These are phyloP conservation scores for Amylostereum chailletii DNA, from an alignment of 1,284 basidiomycete genomes.

Conservation along the genomic window DNA sequence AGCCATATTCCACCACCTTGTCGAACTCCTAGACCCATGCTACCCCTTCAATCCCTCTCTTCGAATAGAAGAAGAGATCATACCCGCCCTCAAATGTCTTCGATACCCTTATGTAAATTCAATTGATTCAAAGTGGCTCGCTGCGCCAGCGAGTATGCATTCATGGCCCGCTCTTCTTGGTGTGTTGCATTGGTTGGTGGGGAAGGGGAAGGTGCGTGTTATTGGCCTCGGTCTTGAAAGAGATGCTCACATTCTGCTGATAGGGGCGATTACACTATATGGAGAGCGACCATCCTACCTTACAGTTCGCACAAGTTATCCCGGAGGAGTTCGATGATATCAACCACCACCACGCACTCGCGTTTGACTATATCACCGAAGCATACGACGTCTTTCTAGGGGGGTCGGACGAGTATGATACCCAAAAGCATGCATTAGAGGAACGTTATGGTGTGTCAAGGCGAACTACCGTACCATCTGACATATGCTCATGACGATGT, in stretches of 20 bases:
- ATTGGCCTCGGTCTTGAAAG: not conserved
- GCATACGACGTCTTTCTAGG: conserved; percentile 70
- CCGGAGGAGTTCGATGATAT: conserved; percentile 68
- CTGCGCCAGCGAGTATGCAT: conserved; percentile 76
- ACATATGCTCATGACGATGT: not conserved
- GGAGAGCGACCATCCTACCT: conserved; percentile 50
- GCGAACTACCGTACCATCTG: not conserved
- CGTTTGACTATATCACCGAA: conserved; percentile 65
- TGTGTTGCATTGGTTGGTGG: conserved; percentile 82
- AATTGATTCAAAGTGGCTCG: conserved; percentile 77
- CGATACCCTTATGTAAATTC: conserved; percentile 69
- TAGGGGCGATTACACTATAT: conserved; percentile 43
- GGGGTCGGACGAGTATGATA: conserved; percentile 62
- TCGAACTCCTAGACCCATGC: conserved; percentile 63
- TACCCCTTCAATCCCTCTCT: conserved; percentile 46
- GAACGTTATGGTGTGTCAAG: conserved; percentile 58
- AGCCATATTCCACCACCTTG: conserved; percentile 68
- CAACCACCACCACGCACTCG: conserved; percentile 63
- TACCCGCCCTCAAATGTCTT: conserved; percentile 62
- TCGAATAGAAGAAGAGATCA: conserved; percentile 77
- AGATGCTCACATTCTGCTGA: conserved; percentile 3
- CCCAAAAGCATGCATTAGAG: conserved; percentile 62
- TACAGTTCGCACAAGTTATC: conserved; percentile 52
- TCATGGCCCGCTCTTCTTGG: conserved; percentile 79
- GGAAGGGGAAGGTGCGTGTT: conserved; percentile 60